Evolutionary conservation across 2,329 filamentous ascomycete species (phyloP).

Genomic region (Penicillium sp.): DNA sequence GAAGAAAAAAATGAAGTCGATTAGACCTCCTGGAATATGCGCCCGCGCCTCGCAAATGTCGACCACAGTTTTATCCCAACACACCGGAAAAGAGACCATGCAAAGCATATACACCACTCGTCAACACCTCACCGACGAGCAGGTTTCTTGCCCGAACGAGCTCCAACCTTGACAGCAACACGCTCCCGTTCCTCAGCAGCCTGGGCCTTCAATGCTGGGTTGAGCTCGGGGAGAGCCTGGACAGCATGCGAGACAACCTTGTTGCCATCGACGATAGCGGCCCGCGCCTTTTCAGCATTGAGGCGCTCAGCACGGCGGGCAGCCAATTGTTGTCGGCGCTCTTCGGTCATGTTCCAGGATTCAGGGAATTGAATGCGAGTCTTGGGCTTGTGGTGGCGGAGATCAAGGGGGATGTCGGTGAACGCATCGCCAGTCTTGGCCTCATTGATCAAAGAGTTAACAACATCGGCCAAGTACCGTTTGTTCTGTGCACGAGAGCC

Average conservation of each 20-base stretch:
- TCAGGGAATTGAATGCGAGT: constrained; percentile 69
- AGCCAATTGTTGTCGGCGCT: constrained; percentile 66
- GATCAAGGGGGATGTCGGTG: constrained; percentile 83
- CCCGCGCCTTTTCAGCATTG: constrained; percentile 58
- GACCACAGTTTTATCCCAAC: constrained; percentile 25
- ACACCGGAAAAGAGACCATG: constrained; percentile 20
- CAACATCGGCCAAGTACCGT: constrained; percentile 79
- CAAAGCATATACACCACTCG: constrained; percentile 21
- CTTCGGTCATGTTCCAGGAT: constrained; percentile 75
- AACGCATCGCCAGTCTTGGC: constrained; percentile 83
- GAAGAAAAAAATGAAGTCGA: constrained; percentile 26
- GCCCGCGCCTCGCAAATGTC: constrained; percentile 36
- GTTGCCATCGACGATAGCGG: constrained; percentile 55
- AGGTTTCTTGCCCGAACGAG: constrained; percentile 18
- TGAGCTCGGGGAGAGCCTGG: constrained; percentile 32
- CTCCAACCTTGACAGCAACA: constrained; percentile 27
- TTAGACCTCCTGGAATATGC: constrained; percentile 30
- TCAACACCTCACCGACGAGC: constrained; percentile 17
- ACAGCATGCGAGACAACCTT: constrained; percentile 38
- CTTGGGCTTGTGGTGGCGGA: constrained; percentile 76
- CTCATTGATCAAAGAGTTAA: constrained; percentile 69
- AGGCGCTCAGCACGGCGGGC: constrained; percentile 54
- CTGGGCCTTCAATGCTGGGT: constrained; percentile 28
- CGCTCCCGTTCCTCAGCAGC: constrained; percentile 26
- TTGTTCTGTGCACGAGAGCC: constrained; percentile 94